Evolutionary conservation across 2,329 filamentous ascomycete genomes (phyloP).

Genomic region (Gnomoniopsis smithogilvyi): DNA sequence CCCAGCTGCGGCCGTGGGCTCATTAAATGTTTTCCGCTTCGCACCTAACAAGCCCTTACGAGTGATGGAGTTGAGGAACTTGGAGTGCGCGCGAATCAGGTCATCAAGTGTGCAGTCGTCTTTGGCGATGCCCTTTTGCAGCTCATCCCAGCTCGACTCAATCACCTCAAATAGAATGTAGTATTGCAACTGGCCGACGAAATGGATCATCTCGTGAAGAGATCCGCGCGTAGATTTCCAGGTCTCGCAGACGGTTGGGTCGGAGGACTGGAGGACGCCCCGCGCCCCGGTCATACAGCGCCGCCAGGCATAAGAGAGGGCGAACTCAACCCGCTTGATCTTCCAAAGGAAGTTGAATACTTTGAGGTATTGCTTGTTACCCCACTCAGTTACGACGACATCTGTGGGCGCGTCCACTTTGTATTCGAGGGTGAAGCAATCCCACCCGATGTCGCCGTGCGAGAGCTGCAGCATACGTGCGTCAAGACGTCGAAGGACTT

Average conservation of each 20-base stretch:
- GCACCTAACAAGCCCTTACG: conserved; percentile 91
- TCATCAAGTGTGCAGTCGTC: conserved; percentile 92
- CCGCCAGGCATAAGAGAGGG: conserved; percentile 85
- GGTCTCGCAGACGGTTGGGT: conserved; percentile 65
- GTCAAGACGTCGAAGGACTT: conserved; percentile 87
- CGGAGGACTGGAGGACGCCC: conserved; percentile 78
- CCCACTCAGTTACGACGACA: conserved; percentile 95
- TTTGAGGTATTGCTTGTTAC: conserved; percentile 93
- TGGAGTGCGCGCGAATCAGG: conserved; percentile 85
- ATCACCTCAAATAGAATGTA: conserved; percentile 99
- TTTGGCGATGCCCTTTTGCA: conserved; percentile 77
- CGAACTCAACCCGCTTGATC: conserved; percentile 96
- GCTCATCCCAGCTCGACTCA: conserved; percentile 88
- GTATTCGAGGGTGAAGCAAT: conserved; percentile 98
- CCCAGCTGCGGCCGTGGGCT: conserved; percentile 29
- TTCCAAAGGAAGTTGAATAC: conserved; percentile 99
- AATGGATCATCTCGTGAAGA: conserved; percentile 97
- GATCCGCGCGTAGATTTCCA: conserved; percentile 90
- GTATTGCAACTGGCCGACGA: conserved; percentile 94
- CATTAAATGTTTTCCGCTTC: conserved; percentile 41
- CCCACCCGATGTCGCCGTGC: conserved; percentile 97
- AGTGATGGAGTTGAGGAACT: conserved; percentile 90
- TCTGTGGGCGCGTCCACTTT: conserved; percentile 96
- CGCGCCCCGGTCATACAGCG: conserved; percentile 93
- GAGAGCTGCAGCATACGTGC: conserved; percentile 97